Conservation (phyloP, 2,329 filamentous ascomycete genomes). For the Zarea fungicola region DNA sequence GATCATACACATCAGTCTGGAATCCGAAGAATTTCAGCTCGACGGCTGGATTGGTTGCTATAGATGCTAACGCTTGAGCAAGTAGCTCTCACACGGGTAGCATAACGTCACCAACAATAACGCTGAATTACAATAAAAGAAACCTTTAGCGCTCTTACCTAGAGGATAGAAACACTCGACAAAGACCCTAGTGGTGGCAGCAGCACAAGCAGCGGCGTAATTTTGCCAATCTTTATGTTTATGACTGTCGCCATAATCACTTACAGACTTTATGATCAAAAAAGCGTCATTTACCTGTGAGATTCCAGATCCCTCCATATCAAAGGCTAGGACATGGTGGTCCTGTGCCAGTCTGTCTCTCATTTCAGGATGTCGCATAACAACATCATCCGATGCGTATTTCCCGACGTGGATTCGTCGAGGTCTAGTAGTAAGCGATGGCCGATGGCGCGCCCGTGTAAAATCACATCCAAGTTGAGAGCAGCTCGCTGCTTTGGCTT, state of each 20-base stretch:
- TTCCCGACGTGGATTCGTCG: background rate
- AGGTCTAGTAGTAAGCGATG: background rate
- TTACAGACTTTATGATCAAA: slow-evolving; percentile 31
- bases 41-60: too few species aligned
- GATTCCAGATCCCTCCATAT: background rate
- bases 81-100: too few species aligned
- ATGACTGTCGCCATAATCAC: slow-evolving; percentile 36
- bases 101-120: too few species aligned
- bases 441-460: background rate
- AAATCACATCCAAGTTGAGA: background rate
- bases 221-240: slow-evolving; percentile 22
- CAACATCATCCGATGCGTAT: background rate
- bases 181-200: slow-evolving; percentile 13
- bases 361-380: background rate
- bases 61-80: too few species aligned
- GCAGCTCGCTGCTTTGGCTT: background rate
- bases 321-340: background rate
- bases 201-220: slow-evolving; percentile 16
- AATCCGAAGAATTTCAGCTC: too few species aligned
- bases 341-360: background rate
- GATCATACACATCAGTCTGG: too few species aligned
- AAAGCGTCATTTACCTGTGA: slow-evolving; percentile 7
- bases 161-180: background rate
- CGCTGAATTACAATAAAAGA: too few species aligned
- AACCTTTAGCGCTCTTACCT: background rate